Evolutionary conservation across 2,329 filamentous ascomycete species (phyloP), one percentile per base, ranked within the genome.

Genomic region (Venturia oleaginea): DNA sequence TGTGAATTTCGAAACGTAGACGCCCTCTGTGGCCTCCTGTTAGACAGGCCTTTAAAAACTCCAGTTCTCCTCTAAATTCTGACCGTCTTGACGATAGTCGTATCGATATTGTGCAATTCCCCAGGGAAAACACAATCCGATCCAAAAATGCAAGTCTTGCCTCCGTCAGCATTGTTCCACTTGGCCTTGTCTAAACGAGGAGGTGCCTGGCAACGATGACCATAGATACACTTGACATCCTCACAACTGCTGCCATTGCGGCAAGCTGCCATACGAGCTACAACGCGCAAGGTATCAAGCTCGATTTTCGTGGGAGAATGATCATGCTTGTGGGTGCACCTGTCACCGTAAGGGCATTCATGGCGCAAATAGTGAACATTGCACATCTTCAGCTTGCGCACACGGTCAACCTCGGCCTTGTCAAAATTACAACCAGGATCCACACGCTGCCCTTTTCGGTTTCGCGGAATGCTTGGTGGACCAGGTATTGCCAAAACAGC

Each of bases 191-290:
- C 48, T 17, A 64, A 15, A 24, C 48, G 61, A 37, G 69, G 68
- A 0, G 78, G 79, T 66, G 83, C 82, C 22, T 83, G 83, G 69
- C 84, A 87, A 42, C 82, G 80, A 72, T 87, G 85, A 27, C 85
- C 85, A 69, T 86, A 86, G 62, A 86, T 86, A 73, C 85, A 87
- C 65, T 81, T 81, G 1, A 78, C 71, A 66, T 87, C 84, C 61
- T 83, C 77, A 69, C 85, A 87, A 17, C 78, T 78, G 61, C 80
- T 77, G 13, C 83, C 83, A 69, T 83, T 82, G 65, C 79, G 78
- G 70, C 85, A 87, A 30, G 84, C 83, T 3, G 83, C 84, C 83
- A 86, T 85, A 61, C 85, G 81, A 59, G 84, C 84, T 24, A 87
- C 82, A 30, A 83, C 80, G 32, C 79, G 79, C 64, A 87, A 73